These are phyloP conservation scores for Colletotrichum spinosum DNA, from an alignment of 2,329 filamentous ascomycete genomes.

Conservation along the genomic window DNA sequence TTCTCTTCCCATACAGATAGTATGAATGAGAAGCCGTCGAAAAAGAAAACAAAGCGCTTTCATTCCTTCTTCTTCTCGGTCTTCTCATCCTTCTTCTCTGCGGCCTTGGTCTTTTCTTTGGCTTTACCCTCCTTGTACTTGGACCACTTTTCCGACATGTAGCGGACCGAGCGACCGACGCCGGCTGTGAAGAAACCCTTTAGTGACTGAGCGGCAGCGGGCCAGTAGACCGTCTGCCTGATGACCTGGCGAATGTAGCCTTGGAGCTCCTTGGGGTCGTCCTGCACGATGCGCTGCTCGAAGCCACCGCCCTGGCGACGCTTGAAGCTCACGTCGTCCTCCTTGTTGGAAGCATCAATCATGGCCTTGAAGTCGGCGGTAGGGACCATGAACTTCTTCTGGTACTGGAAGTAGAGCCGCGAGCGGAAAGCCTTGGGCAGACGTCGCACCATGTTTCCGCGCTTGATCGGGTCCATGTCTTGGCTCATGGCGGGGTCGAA, in stretches of 20 bases:
- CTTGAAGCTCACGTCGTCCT: slow-evolving; percentile 74
- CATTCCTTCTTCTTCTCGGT: slow-evolving; percentile 1
- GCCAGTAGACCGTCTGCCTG: slow-evolving; percentile 90
- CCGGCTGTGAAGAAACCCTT: slow-evolving; percentile 89
- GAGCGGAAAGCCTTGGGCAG: slow-evolving; percentile 88
- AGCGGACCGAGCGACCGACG: slow-evolving; percentile 74
- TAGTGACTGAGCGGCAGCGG: slow-evolving; percentile 86
- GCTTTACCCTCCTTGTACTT: slow-evolving; percentile 67
- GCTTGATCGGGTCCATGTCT: slow-evolving; percentile 91
- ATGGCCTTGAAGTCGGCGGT: slow-evolving; percentile 85
- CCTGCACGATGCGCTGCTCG: slow-evolving; percentile 83
- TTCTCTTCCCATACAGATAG: no score
- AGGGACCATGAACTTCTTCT: slow-evolving; percentile 89
- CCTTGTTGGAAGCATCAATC: slow-evolving; percentile 80
- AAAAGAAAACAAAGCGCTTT: background rate
- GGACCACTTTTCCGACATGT: slow-evolving; percentile 83
- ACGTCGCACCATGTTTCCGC: slow-evolving; percentile 96
- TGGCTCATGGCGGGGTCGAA: slow-evolving; percentile 79
- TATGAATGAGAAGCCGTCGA: no score
- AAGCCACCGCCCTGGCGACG: slow-evolving; percentile 85
- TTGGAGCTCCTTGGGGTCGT: slow-evolving; percentile 74
- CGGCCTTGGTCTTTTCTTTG: slow-evolving; percentile 42
- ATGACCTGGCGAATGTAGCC: slow-evolving; percentile 81
- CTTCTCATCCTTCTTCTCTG: slow-evolving; percentile 39
- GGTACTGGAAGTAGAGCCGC: slow-evolving; percentile 94